A percentile compares a stretch with the other conserved stretches of the same genome.
Evolutionary conservation across 768 basidiomycete species (phyloP).

Genomic region (Mycena vulgaris): DNA sequence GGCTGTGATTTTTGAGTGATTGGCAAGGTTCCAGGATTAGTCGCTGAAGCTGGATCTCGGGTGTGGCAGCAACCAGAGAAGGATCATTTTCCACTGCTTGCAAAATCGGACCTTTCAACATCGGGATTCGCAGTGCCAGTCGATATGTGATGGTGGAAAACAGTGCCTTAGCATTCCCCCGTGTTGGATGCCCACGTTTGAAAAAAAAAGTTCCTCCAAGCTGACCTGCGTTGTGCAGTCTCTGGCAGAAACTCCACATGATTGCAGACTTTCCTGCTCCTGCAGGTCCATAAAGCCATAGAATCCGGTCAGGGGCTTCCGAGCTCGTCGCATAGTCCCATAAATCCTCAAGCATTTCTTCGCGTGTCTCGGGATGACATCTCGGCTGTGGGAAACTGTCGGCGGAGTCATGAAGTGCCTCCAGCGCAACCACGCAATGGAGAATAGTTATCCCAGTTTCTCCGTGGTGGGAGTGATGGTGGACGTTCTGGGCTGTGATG

Average conservation of each 20-base stretch:
- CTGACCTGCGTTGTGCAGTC: neutral
- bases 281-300: neutral
- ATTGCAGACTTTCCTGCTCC: no score
- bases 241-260: neutral
- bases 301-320: neutral
- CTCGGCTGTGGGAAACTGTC: no score
- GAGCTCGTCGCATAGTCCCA: no score
- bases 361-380: no score
- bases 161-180: neutral
- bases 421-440: no score
- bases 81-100: neutral
- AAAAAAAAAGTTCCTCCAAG: neutral
- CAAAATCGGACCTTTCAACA: neutral
- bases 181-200: no score
- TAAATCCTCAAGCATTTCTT: no score
- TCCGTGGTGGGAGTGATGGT: neutral
- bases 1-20: no score
- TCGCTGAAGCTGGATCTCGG: neutral
- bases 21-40: neutral
- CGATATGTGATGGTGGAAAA: neutral
- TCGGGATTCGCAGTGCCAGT: neutral
- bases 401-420: no score
- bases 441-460: constrained; percentile 11
- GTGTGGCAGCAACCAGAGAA: neutral
- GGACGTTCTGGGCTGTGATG: neutral